Percentiles rank a stretch among this genome's conserved stretches.
phyloP scores from a whole-genome alignment of 2,329 filamentous ascomycete genomes.

The Dryadomyces quercus-mongolicae region DNA sequence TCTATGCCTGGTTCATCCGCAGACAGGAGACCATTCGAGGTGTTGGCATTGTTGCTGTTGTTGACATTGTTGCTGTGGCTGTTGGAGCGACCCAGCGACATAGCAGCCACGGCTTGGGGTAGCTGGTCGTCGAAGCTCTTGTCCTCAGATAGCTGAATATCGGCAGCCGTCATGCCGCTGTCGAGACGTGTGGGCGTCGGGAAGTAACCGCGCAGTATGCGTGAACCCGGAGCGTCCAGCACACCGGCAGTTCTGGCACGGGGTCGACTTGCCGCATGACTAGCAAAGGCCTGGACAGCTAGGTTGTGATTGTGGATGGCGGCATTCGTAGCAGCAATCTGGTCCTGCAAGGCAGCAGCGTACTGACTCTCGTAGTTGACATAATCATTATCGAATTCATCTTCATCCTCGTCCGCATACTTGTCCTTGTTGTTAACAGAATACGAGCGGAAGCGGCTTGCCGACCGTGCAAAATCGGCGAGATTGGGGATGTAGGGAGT shows the following conservation, averaged over 20 bases:
- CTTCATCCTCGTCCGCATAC: slow-evolving; percentile 78
- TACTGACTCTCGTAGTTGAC: slow-evolving; percentile 43
- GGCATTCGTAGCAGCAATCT: slow-evolving; percentile 51
- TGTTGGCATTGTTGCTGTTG: slow-evolving; percentile 33
- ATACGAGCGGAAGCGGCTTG: slow-evolving; percentile 88
- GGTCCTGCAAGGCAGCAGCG: slow-evolving; percentile 48
- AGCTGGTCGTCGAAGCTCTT: slow-evolving; percentile 64
- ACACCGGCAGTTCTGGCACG: slow-evolving; percentile 87
- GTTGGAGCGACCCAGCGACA: slow-evolving; percentile 58
- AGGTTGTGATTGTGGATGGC: slow-evolving; percentile 85
- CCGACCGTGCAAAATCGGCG: slow-evolving; percentile 62
- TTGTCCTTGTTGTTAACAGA: slow-evolving; percentile 98
- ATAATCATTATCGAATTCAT: slow-evolving; percentile 50
- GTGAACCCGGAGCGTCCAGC: slow-evolving; percentile 62
- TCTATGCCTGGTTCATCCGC: slow-evolving; percentile 72
- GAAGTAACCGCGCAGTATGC: slow-evolving; percentile 59
- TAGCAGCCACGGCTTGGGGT: slow-evolving; percentile 67
- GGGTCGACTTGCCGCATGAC: slow-evolving; percentile 68
- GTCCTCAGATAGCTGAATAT: slow-evolving; percentile 62
- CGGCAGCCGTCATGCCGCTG: slow-evolving; percentile 61
- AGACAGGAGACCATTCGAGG: slow-evolving; percentile 47
- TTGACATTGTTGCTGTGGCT: slow-evolving; percentile 43
- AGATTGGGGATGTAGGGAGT: slow-evolving; percentile 66
- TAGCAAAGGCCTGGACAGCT: slow-evolving; percentile 84
- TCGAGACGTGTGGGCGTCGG: slow-evolving; percentile 63